These are phyloP conservation scores for Fusarium kyushuense DNA, from an alignment of 2,329 filamentous ascomycete genomes.

Conservation along the genomic window DNA sequence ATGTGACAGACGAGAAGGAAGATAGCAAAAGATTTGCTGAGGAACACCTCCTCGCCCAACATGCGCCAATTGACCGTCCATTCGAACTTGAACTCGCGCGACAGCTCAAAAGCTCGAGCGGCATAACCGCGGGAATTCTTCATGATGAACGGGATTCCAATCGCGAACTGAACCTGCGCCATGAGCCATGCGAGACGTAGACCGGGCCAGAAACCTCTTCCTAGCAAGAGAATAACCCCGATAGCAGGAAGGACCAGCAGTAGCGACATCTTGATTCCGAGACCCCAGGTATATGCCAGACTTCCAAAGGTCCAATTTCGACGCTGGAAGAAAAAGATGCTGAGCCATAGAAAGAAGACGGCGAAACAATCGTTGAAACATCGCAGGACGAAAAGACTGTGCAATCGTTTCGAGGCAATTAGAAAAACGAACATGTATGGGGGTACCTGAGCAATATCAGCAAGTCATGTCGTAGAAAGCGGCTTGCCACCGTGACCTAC, in stretches of 20 bases:
- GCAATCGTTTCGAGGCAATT: slow-evolving; percentile 88
- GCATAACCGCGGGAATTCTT: slow-evolving; percentile 78
- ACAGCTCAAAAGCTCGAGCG: slow-evolving; percentile 88
- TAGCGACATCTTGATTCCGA: slow-evolving; percentile 96
- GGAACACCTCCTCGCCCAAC: slow-evolving; percentile 83
- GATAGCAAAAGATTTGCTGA: slow-evolving; percentile 75
- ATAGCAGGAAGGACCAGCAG: slow-evolving; percentile 86
- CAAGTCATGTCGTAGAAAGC: background rate
- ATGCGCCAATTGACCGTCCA: slow-evolving; percentile 99
- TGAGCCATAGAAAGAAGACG: slow-evolving; percentile 82
- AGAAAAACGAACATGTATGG: slow-evolving; percentile 90
- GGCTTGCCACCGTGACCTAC: slow-evolving; percentile 56
- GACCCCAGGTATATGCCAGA: slow-evolving; percentile 78
- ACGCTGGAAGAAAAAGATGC: slow-evolving; percentile 83
- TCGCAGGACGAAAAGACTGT: slow-evolving; percentile 91
- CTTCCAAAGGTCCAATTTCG: slow-evolving; percentile 79
- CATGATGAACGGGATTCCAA: slow-evolving; percentile 75
- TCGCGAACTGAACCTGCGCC: slow-evolving; percentile 78
- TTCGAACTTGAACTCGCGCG: slow-evolving; percentile 91
- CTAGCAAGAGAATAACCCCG: slow-evolving; percentile 79
- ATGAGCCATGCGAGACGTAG: slow-evolving; percentile 79
- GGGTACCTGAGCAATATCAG: slow-evolving; percentile 68
- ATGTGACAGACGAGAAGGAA: slow-evolving; percentile 74
- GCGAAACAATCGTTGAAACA: slow-evolving; percentile 98
- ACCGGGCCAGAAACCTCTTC: slow-evolving; percentile 73